Base-by-base conservation (phyloP, 805 yeast species). In the Suhomyces sp. region DNA sequence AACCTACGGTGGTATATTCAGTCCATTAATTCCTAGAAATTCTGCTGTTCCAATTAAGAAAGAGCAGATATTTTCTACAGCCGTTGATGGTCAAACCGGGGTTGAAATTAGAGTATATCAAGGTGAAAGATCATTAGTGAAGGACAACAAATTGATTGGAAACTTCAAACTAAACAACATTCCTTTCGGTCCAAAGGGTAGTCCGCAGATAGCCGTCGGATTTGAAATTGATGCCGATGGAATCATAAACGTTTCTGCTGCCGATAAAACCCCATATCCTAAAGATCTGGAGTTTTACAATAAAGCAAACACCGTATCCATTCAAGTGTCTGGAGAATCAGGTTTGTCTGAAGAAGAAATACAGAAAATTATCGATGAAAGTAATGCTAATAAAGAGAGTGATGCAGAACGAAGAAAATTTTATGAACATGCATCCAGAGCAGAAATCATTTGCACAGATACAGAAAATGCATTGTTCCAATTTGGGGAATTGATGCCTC, bases 211-310 rank as follows among this genome's bases (percentile, higher is more conserved):
- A 39, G 79, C 76, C 33, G 93, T 84, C 6, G 74, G 83, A 1
- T 84, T 84, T 53, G 87, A 79, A 51, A 79, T 84, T 39, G 91
- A 84, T 61, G 90, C 90, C 4, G 88, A 84, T 59, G 93, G 95
- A 28, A 76, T 76, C 38, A 68, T 76, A 47, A 74, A 72, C 38
- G 82, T 76, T 13, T 63, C 76, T 35, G 82, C 81, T 6, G 60
- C 69, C n/a, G 82, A 76, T 47, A 74, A 72, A 53, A 68, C 74
- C 0, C 59, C 60, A 13, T 64, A 65, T 38, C 61, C 66, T 0
- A 57, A 56, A 35, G 67, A 55, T 27, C 56, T 54, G 48, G 60
- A 57, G 17, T 48, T 58, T 38, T 53, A 46, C 36, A 73, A 70
- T 43, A 72, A 76, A 30, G 70, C 72, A 41, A 74, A 75, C 55